Conservation (phyloP, 306 rosid species). For the Clitoria ternatea region DNA sequence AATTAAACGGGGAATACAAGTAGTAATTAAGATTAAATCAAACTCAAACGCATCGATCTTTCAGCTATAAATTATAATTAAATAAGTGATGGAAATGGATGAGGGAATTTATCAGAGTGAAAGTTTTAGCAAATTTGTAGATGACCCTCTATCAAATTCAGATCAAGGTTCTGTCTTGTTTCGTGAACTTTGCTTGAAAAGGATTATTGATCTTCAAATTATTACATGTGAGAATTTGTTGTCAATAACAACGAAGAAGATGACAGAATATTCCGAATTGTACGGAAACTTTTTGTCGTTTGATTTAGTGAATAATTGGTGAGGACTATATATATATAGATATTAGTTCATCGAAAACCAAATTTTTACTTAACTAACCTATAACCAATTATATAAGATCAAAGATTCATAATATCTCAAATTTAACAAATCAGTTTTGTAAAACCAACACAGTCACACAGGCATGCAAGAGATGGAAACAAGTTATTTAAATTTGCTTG, state of each 20-base stretch:
- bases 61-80: too few relatives aligned
- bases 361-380: too few relatives aligned
- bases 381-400: too few relatives aligned
- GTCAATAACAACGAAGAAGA: not conserved
- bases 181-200: conserved; percentile 2
- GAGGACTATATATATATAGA: too few relatives aligned
- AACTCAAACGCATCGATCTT: not conserved
- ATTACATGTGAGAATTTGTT: not conserved
- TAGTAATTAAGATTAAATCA: not conserved
- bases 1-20: not conserved
- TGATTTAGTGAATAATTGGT: too few relatives aligned
- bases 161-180: conserved; percentile 13
- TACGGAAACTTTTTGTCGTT: not conserved
- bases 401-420: too few relatives aligned
- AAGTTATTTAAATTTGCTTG: too few relatives aligned
- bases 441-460: too few relatives aligned
- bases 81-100: not conserved
- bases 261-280: not conserved
- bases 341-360: too few relatives aligned
- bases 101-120: not conserved
- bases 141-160: not conserved
- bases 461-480: too few relatives aligned
- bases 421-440: too few relatives aligned
- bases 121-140: not conserved
- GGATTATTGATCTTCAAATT: not conserved